Base-by-base conservation (phyloP, 2,329 filamentous ascomycete genomes). In the Cordyceps militaris region DNA sequence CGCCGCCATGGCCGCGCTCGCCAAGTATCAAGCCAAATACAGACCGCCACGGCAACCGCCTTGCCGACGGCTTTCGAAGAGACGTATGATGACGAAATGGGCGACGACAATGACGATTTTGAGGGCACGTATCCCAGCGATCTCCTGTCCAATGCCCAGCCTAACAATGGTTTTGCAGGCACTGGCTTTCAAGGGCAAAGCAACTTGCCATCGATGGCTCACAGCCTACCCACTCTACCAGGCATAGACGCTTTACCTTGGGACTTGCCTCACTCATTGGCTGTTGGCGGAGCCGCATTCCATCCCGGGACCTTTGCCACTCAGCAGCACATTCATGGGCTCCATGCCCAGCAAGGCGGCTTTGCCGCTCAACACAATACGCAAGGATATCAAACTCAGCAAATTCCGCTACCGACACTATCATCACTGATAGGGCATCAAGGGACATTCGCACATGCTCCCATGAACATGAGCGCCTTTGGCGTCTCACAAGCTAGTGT, bases 51-150 rank as follows among this genome's bases (percentile, higher is more conserved):
- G 23, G 61, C 64, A 10, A 63, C 56, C 42, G 59, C 62, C 9
- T 40, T 65, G 16, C 62, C 64, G 23, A 55, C 61, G 7, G 62
- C 63, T 5, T 68, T 66, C 14, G 73, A 70, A 24, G 70, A 70
- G 16, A 67, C 65, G 24, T 73, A 71, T 23, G 75, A 77, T 28
- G 74, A 78, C 19, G 74, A 76, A 34, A 73, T 71, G 63, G 67
- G 68, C 2, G 75, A 76, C 14, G 74, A 76, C n/a, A 74, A 76
- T n/a, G 73, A 76, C 40, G 73, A 74, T 21, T 72, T 74, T 42
- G 75, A 76, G 30, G 73, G 68, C 10, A 58, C 74, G 19, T 74
- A 76, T 28, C 68, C 66, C 5, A 70, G 63, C 59, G 74, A 74
- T 26, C 73, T 74, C 71, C 64, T 73, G 3, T 71, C 75, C 48